A percentile compares a stretch with the other conserved stretches of the same genome.
Evolutionary conservation across 2,329 filamentous ascomycete species (phyloP).

Genomic region (Diaporthe sp.): DNA sequence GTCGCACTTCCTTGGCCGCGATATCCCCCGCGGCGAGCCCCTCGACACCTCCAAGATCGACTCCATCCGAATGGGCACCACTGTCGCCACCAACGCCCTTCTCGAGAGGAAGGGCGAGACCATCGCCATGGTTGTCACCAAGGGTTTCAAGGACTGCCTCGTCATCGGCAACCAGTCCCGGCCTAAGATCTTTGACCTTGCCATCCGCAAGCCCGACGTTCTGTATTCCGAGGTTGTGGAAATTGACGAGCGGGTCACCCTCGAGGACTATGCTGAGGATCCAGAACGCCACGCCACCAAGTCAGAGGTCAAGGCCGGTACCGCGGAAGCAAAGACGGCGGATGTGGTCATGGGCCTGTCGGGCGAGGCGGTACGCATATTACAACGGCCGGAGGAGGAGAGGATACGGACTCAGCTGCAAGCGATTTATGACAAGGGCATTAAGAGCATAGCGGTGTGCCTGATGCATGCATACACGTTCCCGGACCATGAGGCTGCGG

Average conservation of each 20-base stretch:
- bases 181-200: conserved; percentile 91
- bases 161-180: conserved; percentile 92
- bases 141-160: conserved; percentile 88
- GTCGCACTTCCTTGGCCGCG: conserved; percentile 78
- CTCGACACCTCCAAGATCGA: conserved; percentile 88
- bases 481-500: conserved; percentile 83
- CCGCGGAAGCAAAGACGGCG: conserved; percentile 58
- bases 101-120: conserved; percentile 91
- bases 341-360: conserved; percentile 79
- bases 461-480: conserved; percentile 95
- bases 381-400: conserved; percentile 71
- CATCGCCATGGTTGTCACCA: conserved; percentile 88
- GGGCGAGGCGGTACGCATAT: conserved; percentile 79
- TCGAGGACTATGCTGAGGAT: conserved; percentile 94
- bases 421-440: conserved; percentile 76
- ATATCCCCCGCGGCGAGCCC: conserved; percentile 83
- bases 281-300: conserved; percentile 71
- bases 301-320: conserved; percentile 66
- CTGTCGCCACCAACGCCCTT: conserved; percentile 92
- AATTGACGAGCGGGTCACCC: conserved; percentile 88
- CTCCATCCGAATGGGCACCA: conserved; percentile 95
- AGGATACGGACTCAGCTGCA: conserved; percentile 72
- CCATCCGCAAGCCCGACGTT: conserved; percentile 88
- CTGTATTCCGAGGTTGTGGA: conserved; percentile 90
- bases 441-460: conserved; percentile 88